Percentiles rank a stretch among this genome's conserved stretches.
phyloP scores from a whole-genome alignment of 192 early-diverging fungal genomes.

The Podila clonocystis region DNA sequence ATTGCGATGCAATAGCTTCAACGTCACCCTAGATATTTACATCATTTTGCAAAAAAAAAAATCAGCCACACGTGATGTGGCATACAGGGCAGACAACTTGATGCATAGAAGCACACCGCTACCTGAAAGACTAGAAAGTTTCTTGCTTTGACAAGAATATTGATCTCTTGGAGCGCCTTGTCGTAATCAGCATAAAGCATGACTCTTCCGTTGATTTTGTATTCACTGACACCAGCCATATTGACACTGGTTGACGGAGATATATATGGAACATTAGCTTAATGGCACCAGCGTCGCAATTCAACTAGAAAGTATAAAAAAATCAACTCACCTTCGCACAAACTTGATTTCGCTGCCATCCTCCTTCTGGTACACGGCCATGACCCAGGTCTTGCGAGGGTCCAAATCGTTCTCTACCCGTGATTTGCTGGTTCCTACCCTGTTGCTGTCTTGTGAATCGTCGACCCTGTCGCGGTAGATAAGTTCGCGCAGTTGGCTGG shows the following conservation, averaged over 20 bases:
- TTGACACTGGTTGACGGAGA: constrained; percentile 58
- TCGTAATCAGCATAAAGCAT: constrained; percentile 86
- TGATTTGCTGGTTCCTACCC: constrained; percentile 41
- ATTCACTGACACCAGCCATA: constrained; percentile 81
- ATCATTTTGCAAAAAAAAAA: not conserved
- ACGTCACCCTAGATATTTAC: constrained; percentile 79
- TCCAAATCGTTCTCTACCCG: constrained; percentile 25
- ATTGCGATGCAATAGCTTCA: constrained; percentile 96
- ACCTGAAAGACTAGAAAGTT: constrained; percentile 99
- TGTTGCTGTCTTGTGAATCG: constrained; percentile 54
- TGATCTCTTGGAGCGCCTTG: constrained; percentile 79
- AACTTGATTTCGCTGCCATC: constrained; percentile 72
- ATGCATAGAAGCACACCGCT: constrained; percentile 22
- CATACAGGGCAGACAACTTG: not conserved
- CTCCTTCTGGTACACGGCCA: constrained; percentile 83
- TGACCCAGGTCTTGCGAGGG: constrained; percentile 76
- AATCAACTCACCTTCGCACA: constrained; percentile 69
- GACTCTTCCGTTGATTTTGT: constrained; percentile 81
- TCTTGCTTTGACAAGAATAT: constrained; percentile 93
- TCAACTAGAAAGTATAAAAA: too few relatives aligned
- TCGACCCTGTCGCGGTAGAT: constrained; percentile 82
- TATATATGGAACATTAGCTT: not conserved
- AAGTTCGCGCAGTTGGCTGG: constrained; percentile 87
- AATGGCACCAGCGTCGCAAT: too few relatives aligned
- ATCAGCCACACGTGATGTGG: not conserved